phyloP scores from a whole-genome alignment of 163 green algal genomes.

The Chlamydomonas reinhardtii region DNA sequence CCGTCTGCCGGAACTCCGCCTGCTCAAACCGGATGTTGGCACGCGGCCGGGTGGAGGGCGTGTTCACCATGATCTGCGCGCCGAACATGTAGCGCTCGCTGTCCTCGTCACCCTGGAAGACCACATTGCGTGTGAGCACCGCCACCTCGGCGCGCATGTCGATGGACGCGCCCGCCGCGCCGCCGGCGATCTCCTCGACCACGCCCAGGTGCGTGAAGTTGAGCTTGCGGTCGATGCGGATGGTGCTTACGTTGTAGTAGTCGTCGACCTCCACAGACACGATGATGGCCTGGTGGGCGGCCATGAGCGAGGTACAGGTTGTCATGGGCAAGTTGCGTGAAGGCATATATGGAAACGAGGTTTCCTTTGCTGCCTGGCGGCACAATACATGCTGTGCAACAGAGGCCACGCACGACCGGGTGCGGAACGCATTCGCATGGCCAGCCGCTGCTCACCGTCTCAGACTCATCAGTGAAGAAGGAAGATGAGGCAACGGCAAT shows the following conservation, averaged over 20 bases:
- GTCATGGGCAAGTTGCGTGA: too few species aligned
- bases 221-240: constrained; percentile 54
- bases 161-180: constrained; percentile 36
- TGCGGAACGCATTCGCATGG: too few species aligned
- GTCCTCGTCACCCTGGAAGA: constrained; percentile 6
- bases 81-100: neutral
- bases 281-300: constrained; percentile 46
- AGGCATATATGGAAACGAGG: too few species aligned
- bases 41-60: constrained; percentile 22
- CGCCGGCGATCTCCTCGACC: constrained; percentile 9
- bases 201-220: constrained; percentile 70
- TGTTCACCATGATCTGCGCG: constrained; percentile 60
- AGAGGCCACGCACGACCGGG: too few species aligned
- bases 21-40: constrained; percentile 51
- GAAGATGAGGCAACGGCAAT: constrained; percentile 1
- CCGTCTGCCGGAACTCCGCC: constrained; percentile 57
- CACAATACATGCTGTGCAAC: too few species aligned
- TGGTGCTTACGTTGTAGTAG: neutral
- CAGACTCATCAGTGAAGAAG: neutral
- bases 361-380: too few species aligned
- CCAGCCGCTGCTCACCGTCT: constrained; percentile 55
- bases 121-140: constrained; percentile 51
- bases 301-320: too few species aligned
- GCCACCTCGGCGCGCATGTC: constrained; percentile 75
- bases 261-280: constrained; percentile 39